These are phyloP conservation scores for Fusarium sp. DNA, from an alignment of 2,329 filamentous ascomycete genomes.

Conservation along the genomic window DNA sequence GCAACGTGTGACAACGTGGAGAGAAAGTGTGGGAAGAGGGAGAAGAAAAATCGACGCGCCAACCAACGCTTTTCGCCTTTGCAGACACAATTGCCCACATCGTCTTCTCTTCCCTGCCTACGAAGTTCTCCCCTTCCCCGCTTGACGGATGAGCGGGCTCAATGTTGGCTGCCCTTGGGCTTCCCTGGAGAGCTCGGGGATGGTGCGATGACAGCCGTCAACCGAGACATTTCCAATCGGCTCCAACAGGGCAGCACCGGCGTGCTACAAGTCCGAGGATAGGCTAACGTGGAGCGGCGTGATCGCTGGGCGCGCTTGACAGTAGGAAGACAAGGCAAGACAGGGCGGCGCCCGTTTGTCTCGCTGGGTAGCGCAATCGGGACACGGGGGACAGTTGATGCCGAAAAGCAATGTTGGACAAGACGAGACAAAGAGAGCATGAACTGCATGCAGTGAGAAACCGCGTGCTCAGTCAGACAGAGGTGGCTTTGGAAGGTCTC, in stretches of 20 bases:
- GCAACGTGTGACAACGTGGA: not conserved
- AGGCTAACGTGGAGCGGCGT: constrained; percentile 18
- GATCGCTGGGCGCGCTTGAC: constrained; percentile 11
- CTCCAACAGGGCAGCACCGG: not conserved
- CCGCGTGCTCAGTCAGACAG: constrained; percentile 22
- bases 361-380: constrained; percentile 18
- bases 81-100: constrained; percentile 13
- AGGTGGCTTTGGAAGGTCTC: constrained; percentile 27
- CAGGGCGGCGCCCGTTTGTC: constrained; percentile 9
- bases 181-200: constrained; percentile 2
- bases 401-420: constrained; percentile 29
- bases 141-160: constrained; percentile 27
- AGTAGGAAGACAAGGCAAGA: not conserved
- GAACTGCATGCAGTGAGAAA: constrained; percentile 8
- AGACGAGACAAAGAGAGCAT: constrained; percentile 18
- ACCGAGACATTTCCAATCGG: constrained; percentile 29
- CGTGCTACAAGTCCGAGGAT: not conserved
- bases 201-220: constrained; percentile 24
- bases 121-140: constrained; percentile 24
- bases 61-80: constrained; percentile 1
- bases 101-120: constrained; percentile 7
- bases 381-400: constrained; percentile 25
- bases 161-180: constrained; percentile 11
- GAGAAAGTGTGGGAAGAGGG: not conserved
- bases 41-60: not conserved